Conservation (phyloP, 176 grass and related monocot species). For the Poa annua region DNA sequence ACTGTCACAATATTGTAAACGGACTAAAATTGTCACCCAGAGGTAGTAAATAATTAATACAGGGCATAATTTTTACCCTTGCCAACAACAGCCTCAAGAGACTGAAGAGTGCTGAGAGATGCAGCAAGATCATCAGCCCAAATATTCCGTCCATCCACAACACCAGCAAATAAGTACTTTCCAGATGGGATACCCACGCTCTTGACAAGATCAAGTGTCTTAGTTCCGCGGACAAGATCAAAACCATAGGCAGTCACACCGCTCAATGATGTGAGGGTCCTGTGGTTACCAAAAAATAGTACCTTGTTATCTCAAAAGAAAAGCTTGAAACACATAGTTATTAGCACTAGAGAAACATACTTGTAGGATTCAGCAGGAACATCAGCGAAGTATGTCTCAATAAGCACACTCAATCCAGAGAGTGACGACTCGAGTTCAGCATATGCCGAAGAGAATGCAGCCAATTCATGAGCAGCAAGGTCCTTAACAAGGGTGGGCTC, state of each 20-base stretch:
- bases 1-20: neutral
- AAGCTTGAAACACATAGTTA: constrained; percentile 10
- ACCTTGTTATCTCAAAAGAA: constrained; percentile 14
- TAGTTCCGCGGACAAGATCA: constrained; percentile 82
- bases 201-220: constrained; percentile 85
- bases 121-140: constrained; percentile 90
- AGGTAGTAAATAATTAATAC: constrained; percentile 19
- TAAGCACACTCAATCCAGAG: constrained; percentile 85
- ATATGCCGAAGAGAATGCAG: constrained; percentile 78
- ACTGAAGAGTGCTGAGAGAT: constrained; percentile 74
- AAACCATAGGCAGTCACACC: constrained; percentile 79
- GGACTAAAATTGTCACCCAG: neutral
- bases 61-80: constrained; percentile 60
- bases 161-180: constrained; percentile 91
- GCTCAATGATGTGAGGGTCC: constrained; percentile 74
- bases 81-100: constrained; percentile 75
- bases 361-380: constrained; percentile 90
- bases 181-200: constrained; percentile 66
- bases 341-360: constrained; percentile 49
- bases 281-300: constrained; percentile 48
- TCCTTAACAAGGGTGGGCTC: constrained; percentile 89
- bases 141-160: constrained; percentile 94
- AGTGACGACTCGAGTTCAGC: constrained; percentile 65
- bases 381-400: constrained; percentile 97
- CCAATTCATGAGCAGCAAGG: constrained; percentile 78